Conservation (phyloP, 2,329 filamentous ascomycete species). For the Amphichorda felina region DNA sequence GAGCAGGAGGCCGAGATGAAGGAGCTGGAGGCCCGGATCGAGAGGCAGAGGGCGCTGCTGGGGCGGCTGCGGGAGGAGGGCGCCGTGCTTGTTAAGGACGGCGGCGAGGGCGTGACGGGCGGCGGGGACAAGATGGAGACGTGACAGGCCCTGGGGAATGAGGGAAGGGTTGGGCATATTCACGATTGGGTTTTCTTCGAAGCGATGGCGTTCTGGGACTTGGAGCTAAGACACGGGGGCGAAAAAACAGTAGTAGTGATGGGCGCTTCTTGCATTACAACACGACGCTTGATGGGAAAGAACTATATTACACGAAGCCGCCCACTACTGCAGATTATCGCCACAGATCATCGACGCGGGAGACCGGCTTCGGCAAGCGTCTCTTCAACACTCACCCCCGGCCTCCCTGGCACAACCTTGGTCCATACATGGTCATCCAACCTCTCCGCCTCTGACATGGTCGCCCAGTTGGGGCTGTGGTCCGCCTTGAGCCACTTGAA, state of each 20-base stretch:
- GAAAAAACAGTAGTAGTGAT: too few relatives aligned
- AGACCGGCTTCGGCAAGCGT: conserved; percentile 45
- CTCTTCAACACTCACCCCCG: conserved; percentile 49
- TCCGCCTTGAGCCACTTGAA: conserved; percentile 93
- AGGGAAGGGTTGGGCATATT: not conserved
- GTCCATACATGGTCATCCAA: conserved; percentile 57
- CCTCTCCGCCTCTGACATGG: conserved; percentile 48
- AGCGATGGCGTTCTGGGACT: not conserved
- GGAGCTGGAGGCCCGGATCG: conserved; percentile 52
- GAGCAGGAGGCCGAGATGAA: conserved; percentile 63
- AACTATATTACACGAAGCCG: not conserved
- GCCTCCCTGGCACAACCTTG: conserved; percentile 51
- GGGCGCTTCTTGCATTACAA: not conserved
- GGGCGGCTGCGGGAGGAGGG: conserved; percentile 40
- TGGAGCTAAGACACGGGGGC: too few relatives aligned
- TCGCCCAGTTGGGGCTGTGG: conserved; percentile 77
- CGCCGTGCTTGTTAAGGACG: conserved; percentile 16
- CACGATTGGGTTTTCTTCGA: not conserved
- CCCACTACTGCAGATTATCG: too few relatives aligned
- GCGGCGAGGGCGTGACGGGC: not conserved
- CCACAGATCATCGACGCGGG: conserved; percentile 5
- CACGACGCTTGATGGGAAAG: not conserved
- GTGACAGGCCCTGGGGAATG: not conserved
- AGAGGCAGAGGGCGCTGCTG: conserved; percentile 48
- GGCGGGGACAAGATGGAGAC: conserved; percentile 27